phyloP scores from a whole-genome alignment of 2,329 filamentous ascomycete genomes.

The Raffaelea albimanens region DNA sequence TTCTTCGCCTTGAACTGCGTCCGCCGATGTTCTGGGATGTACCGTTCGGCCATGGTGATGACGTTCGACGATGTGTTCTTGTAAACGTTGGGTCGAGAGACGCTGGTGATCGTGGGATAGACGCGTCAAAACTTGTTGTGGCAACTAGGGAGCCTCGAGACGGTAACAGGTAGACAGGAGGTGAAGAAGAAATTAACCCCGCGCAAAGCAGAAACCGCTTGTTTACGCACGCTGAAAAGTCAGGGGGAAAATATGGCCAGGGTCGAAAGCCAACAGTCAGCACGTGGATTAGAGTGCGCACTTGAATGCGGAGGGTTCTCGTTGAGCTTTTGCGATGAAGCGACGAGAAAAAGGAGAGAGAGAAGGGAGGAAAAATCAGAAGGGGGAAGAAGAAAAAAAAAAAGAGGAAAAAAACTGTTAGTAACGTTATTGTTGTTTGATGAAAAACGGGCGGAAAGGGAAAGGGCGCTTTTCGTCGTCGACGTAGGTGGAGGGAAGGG shows the following conservation, averaged over 20 bases:
- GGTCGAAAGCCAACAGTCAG: no score
- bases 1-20: constrained; percentile 99
- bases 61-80: constrained; percentile 13
- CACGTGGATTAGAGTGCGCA: no score
- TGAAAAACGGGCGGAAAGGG: constrained; percentile 7
- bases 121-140: constrained; percentile 7
- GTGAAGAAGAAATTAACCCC: neutral
- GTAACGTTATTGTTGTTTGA: constrained; percentile 3
- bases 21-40: constrained; percentile 98
- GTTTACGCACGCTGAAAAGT: neutral
- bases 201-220: neutral
- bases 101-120: constrained; percentile 9
- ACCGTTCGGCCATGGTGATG: constrained; percentile 86
- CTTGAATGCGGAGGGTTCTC: no score
- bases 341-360: neutral
- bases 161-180: neutral
- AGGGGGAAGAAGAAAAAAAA: neutral
- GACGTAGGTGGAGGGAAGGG: constrained; percentile 7
- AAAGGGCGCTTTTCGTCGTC: constrained; percentile 3
- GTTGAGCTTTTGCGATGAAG: neutral
- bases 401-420: constrained; percentile 3
- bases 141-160: no score
- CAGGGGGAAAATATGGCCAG: no score
- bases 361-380: neutral
- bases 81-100: neutral